Evolutionary conservation across 371 early-diverging fungal species (phyloP).

Genomic region (Gilbertella persicaria): DNA sequence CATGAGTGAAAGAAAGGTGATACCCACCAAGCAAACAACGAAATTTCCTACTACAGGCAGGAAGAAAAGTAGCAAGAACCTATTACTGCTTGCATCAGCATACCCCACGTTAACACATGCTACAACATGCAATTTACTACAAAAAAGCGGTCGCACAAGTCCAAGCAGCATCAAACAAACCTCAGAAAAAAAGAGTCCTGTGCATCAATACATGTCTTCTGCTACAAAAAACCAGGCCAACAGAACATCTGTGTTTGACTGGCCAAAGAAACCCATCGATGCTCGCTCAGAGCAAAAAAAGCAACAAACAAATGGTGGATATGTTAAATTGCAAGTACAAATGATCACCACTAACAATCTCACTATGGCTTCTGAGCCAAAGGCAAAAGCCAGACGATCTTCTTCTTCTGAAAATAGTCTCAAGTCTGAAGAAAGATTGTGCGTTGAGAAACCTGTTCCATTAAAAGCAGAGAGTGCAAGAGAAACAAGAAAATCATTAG

Average conservation of each 20-base stretch:
- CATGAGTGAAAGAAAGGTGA: constrained; percentile 20
- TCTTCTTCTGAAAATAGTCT: background rate
- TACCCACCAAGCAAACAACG: constrained; percentile 1
- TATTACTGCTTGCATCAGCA: background rate
- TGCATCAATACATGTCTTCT: background rate
- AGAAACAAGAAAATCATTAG: background rate
- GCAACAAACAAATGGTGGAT: background rate
- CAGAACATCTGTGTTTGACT: background rate
- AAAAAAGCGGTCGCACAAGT: background rate
- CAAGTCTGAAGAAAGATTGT: too few relatives aligned
- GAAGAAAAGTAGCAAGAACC: constrained; percentile 1
- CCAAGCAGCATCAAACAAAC: background rate
- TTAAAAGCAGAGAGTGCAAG: too few relatives aligned
- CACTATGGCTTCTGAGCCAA: background rate
- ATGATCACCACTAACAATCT: constrained; percentile 12
- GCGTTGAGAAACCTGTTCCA: too few relatives aligned
- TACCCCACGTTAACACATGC: background rate
- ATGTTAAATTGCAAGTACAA: constrained; percentile 18
- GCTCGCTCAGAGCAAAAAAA: background rate
- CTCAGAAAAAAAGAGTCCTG: background rate
- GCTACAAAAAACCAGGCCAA: background rate
- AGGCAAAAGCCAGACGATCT: background rate
- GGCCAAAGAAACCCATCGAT: background rate
- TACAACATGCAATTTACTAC: background rate
- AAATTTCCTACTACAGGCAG: background rate